Evolutionary conservation across 2,329 filamentous ascomycete genomes (phyloP).

Genomic region (Apiospora rasikravindrae): DNA sequence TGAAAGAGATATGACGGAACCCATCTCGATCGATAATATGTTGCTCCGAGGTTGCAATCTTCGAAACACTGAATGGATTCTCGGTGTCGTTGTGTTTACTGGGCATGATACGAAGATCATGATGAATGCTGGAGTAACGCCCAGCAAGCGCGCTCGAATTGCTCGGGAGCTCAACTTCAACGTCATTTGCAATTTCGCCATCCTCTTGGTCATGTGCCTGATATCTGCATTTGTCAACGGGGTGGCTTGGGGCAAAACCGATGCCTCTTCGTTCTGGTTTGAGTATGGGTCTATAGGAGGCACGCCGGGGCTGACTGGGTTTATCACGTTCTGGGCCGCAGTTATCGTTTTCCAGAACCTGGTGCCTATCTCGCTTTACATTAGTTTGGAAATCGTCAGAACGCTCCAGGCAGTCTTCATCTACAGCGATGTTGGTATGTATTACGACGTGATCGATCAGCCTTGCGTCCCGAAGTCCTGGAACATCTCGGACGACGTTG

Average conservation of each 20-base stretch:
- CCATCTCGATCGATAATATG: slow-evolving; percentile 93
- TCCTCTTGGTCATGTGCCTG: slow-evolving; percentile 89
- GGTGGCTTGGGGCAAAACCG: slow-evolving; percentile 74
- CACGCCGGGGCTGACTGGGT: slow-evolving; percentile 77
- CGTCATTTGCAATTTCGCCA: slow-evolving; percentile 93
- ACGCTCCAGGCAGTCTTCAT: slow-evolving; percentile 96
- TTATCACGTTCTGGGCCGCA: slow-evolving; percentile 96
- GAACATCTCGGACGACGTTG: slow-evolving; percentile 98
- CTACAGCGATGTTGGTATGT: slow-evolving; percentile 95
- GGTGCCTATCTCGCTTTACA: slow-evolving; percentile 97
- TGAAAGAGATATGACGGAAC: slow-evolving; percentile 82
- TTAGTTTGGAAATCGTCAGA: slow-evolving; percentile 93
- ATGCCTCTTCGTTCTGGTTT: slow-evolving; percentile 80
- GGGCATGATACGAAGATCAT: slow-evolving; percentile 98
- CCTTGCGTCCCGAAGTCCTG: slow-evolving; percentile 97
- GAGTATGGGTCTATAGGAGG: slow-evolving; percentile 85
- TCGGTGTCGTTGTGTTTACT: slow-evolving; percentile 92
- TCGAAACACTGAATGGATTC: slow-evolving; percentile 93
- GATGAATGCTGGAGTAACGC: slow-evolving; percentile 96
- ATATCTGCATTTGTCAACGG: slow-evolving; percentile 86
- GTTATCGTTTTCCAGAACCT: slow-evolving; percentile 98
- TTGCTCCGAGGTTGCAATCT: slow-evolving; percentile 92
- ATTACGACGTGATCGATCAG: slow-evolving; percentile 92
- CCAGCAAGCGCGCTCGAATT: slow-evolving; percentile 90
- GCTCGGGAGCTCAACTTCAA: slow-evolving; percentile 96